A percentile compares a stretch with the other conserved stretches of the same genome.
These are phyloP conservation scores for Prasinococcaceae sp. DNA, from an alignment of 139 green algal species.

Conservation along the genomic window DNA sequence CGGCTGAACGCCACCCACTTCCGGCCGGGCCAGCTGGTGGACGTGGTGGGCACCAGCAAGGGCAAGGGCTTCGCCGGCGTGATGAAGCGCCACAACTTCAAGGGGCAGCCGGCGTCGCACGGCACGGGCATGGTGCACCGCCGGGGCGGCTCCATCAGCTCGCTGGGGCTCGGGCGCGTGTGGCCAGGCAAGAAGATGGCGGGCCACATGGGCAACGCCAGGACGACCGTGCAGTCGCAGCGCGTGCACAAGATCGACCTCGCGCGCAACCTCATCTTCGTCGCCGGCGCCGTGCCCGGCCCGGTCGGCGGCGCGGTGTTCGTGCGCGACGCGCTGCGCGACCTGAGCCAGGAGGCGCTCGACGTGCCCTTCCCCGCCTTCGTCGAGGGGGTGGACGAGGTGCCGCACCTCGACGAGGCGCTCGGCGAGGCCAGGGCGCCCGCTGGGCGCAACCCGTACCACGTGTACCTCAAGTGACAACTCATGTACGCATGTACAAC, in stretches of 20 bases:
- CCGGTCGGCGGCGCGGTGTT: not conserved
- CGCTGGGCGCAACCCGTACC: too few species aligned
- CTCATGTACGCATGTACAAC: too few species aligned
- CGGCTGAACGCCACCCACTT: slow-evolving; percentile 68
- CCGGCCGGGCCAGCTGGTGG: slow-evolving; percentile 77
- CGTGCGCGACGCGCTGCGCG: not conserved
- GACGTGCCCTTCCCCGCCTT: too few species aligned
- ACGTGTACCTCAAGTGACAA: too few species aligned
- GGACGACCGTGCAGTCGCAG: slow-evolving; percentile 41
- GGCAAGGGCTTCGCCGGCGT: slow-evolving; percentile 92
- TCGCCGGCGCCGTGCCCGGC: slow-evolving; percentile 81
- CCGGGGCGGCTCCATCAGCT: slow-evolving; percentile 38
- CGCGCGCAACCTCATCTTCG: slow-evolving; percentile 76
- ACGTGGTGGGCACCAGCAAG: slow-evolving; percentile 74
- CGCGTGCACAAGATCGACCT: slow-evolving; percentile 73
- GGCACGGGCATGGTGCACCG: slow-evolving; percentile 71
- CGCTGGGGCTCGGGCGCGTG: slow-evolving; percentile 26
- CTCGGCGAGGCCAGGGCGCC: too few species aligned
- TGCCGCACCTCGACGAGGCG: too few species aligned
- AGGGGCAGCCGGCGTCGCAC: slow-evolving; percentile 73
- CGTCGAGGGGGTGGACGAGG: too few species aligned
- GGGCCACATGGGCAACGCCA: slow-evolving; percentile 73
- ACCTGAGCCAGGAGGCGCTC: too few species aligned
- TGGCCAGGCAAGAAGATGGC: slow-evolving; percentile 98
- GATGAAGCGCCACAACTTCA: slow-evolving; percentile 89